phyloP scores from a whole-genome alignment of 2,329 filamentous ascomycete species.

The Phaeosphaeriaceae sp. region DNA sequence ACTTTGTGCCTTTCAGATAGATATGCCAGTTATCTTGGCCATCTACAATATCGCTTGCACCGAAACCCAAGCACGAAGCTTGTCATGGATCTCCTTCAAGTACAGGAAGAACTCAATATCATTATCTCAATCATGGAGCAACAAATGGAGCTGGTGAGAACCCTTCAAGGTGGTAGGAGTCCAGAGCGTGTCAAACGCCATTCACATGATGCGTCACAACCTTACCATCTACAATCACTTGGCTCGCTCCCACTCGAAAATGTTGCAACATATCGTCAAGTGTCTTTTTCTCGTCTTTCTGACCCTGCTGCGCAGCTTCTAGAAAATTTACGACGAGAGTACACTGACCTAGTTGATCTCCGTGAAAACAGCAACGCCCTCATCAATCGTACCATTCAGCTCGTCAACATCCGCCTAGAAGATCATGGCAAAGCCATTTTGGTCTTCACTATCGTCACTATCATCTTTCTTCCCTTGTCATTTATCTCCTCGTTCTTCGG shows the following conservation, averaged over 20 bases:
- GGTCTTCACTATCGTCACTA: conserved; percentile 54
- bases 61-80: conserved; percentile 51
- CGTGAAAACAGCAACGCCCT: conserved; percentile 53
- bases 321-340: conserved; percentile 51
- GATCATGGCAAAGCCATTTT: conserved; percentile 54
- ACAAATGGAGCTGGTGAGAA: conserved; percentile 48
- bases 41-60: conserved; percentile 52
- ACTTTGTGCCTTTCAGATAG: conserved; percentile 50
- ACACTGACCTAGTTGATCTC: conserved; percentile 49
- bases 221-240: conserved; percentile 14
- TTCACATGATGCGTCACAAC: conserved; percentile 14
- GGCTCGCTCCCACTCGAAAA: conserved; percentile 27
- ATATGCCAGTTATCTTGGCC: conserved; percentile 51
- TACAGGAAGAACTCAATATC: conserved; percentile 54
- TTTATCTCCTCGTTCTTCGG: conserved; percentile 54
- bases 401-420: conserved; percentile 54
- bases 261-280: conserved; percentile 46
- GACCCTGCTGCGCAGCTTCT: conserved; percentile 49
- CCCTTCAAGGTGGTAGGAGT: conserved; percentile 31
- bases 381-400: conserved; percentile 52
- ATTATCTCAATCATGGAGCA: conserved; percentile 53
- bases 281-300: conserved; percentile 45
- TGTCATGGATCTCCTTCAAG: conserved; percentile 53
- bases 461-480: conserved; percentile 53
- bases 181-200: conserved; percentile 5